Evolutionary conservation across 2,329 filamentous ascomycete genomes (phyloP).

Genomic region (Fusarium sp.): DNA sequence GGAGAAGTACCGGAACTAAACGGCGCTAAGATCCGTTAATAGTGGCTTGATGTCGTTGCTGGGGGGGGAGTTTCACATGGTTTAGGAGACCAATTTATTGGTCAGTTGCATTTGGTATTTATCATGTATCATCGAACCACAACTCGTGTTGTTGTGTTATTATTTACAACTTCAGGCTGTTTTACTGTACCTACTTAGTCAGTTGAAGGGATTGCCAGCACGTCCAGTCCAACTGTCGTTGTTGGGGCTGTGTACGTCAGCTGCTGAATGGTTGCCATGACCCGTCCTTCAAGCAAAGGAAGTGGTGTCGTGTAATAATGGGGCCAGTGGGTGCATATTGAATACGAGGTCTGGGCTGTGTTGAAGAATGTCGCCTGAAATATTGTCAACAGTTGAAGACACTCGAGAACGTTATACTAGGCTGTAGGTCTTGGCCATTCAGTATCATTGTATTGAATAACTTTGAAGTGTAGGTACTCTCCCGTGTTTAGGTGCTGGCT

Average conservation of each 20-base stretch:
- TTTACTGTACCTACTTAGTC: background rate
- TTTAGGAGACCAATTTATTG: background rate
- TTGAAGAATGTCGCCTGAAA: background rate
- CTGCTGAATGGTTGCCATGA: background rate
- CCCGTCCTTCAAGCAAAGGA: background rate
- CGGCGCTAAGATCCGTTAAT: background rate
- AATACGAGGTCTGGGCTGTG: constrained; percentile 20
- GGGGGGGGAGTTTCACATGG: background rate
- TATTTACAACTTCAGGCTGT: background rate
- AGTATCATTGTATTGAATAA: background rate
- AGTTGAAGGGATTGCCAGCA: background rate
- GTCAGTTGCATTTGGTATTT: background rate
- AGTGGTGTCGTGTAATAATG: constrained; percentile 2
- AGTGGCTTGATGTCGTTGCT: constrained; percentile 16
- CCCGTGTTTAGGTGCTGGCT: background rate
- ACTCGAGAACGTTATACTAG: background rate
- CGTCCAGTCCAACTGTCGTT: background rate
- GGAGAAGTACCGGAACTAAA: background rate
- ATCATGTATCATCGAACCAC: background rate
- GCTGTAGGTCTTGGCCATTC: background rate
- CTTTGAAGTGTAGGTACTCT: background rate
- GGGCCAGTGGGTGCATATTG: constrained; percentile 1
- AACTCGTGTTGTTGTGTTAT: background rate
- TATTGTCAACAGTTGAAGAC: background rate
- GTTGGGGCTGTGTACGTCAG: constrained; percentile 8